Evolutionary conservation across 2,329 filamentous ascomycete genomes (phyloP).

Genomic region (Rasamsonia emersonii): DNA sequence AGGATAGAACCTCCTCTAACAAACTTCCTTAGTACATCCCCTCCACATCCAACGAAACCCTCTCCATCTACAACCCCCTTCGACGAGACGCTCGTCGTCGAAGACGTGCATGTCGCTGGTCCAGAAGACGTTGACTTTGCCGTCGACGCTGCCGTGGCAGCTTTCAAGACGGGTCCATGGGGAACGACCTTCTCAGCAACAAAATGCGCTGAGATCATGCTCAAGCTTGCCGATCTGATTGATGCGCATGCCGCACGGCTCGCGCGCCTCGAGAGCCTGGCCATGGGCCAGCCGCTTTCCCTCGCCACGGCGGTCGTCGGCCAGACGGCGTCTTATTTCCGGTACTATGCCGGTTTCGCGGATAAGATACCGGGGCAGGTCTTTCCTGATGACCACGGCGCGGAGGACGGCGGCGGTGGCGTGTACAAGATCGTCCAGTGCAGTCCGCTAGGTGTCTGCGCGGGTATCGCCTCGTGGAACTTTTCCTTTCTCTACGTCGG

Average conservation of each 20-base stretch:
- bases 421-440: slow-evolving; percentile 10
- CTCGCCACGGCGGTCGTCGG: neutral
- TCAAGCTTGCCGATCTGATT: slow-evolving; percentile 39
- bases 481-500: slow-evolving; percentile 27
- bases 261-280: slow-evolving; percentile 36
- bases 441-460: slow-evolving; percentile 12
- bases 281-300: slow-evolving; percentile 35
- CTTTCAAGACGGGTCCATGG: slow-evolving; percentile 36
- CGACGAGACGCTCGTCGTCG: slow-evolving; percentile 22
- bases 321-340: slow-evolving; percentile 1
- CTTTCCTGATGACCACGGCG: slow-evolving; percentile 13
- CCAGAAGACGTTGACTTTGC: slow-evolving; percentile 35
- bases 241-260: slow-evolving; percentile 28
- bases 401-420: too few relatives aligned
- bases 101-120: slow-evolving; percentile 39
- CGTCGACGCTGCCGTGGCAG: slow-evolving; percentile 36
- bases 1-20: neutral
- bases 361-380: slow-evolving; percentile 29
- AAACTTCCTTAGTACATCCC: slow-evolving; percentile 40
- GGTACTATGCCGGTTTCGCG: slow-evolving; percentile 46
- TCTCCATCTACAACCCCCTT: slow-evolving; percentile 38
- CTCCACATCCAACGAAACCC: slow-evolving; percentile 39
- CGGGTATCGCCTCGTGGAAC: slow-evolving; percentile 14
- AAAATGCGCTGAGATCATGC: slow-evolving; percentile 33
- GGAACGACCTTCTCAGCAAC: slow-evolving; percentile 26